These are phyloP conservation scores for Claviceps arundinis DNA, from an alignment of 2,329 filamentous ascomycete genomes.

Conservation along the genomic window DNA sequence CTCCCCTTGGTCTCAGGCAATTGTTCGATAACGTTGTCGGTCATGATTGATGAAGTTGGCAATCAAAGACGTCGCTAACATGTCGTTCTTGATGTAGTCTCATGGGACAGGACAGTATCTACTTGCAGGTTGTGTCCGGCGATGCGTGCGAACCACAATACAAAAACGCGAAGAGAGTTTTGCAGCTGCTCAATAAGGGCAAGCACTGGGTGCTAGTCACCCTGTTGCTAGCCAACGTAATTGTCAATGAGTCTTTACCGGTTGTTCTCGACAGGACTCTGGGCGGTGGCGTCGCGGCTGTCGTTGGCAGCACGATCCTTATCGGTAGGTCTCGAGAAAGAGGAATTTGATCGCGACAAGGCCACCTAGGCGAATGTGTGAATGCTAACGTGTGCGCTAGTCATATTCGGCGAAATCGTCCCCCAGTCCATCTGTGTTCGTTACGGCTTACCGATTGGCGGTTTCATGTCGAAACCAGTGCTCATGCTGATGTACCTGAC, in stretches of 20 bases:
- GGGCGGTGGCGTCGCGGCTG: constrained; percentile 86
- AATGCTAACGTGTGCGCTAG: constrained; percentile 31
- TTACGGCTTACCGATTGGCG: constrained; percentile 88
- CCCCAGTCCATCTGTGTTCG: constrained; percentile 94
- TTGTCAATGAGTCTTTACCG: constrained; percentile 92
- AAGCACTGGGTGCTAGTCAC: constrained; percentile 99
- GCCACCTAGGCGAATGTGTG: constrained; percentile 8
- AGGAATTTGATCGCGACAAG: not conserved
- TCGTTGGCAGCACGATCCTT: constrained; percentile 81
- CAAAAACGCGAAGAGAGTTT: constrained; percentile 70
- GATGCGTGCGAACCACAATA: constrained; percentile 77
- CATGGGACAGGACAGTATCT: constrained; percentile 80
- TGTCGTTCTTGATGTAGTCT: constrained; percentile 23
- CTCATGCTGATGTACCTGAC: constrained; percentile 83
- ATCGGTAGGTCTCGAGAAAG: constrained; percentile 56
- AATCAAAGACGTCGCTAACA: not conserved
- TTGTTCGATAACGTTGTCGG: too few species aligned
- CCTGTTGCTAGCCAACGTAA: constrained; percentile 85
- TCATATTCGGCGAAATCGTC: constrained; percentile 95
- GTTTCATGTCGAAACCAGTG: constrained; percentile 83
- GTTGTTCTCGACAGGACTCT: constrained; percentile 90
- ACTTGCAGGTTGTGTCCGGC: constrained; percentile 83
- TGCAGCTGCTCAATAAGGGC: constrained; percentile 67
- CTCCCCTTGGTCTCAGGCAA: not conserved
- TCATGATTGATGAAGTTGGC: not conserved